These are phyloP conservation scores for Microthyrium microscopicum DNA, from an alignment of 2,329 filamentous ascomycete species.

Conservation along the genomic window DNA sequence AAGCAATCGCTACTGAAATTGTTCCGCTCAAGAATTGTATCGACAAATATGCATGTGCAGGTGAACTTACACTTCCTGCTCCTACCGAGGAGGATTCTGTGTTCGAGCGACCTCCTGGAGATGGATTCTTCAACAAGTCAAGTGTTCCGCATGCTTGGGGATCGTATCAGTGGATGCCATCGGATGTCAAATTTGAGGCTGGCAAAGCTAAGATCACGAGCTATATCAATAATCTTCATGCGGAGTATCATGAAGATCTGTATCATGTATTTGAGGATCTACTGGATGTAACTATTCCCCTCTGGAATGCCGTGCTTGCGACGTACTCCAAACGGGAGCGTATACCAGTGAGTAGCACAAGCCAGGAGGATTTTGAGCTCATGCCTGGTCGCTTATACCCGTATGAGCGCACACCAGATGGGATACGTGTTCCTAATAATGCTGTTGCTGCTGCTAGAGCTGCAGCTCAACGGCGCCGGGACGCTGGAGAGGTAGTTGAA, in stretches of 20 bases:
- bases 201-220: slow-evolving; percentile 24
- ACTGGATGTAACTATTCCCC: slow-evolving; percentile 24
- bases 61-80: slow-evolving; percentile 23
- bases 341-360: background rate
- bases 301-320: slow-evolving; percentile 26
- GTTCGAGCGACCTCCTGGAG: slow-evolving; percentile 16
- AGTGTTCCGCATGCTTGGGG: slow-evolving; percentile 10
- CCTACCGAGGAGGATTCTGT: slow-evolving; percentile 15
- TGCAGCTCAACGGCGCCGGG: no score
- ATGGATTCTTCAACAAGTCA: slow-evolving; percentile 8
- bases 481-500: no score
- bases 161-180: slow-evolving; percentile 31
- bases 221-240: slow-evolving; percentile 38
- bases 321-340: slow-evolving; percentile 5
- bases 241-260: slow-evolving; percentile 20
- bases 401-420: slow-evolving; percentile 2
- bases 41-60: background rate
- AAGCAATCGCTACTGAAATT: slow-evolving; percentile 9
- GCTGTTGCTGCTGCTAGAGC: no score
- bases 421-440: no score
- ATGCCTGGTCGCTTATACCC: slow-evolving; percentile 5
- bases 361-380: slow-evolving; percentile 2
- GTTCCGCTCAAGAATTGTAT: slow-evolving; percentile 8
- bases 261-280: slow-evolving; percentile 27
- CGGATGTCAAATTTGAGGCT: slow-evolving; percentile 25